phyloP scores from a whole-genome alignment of 1,139 yeast species.

The Groenewaldozyma auringiensis region DNA sequence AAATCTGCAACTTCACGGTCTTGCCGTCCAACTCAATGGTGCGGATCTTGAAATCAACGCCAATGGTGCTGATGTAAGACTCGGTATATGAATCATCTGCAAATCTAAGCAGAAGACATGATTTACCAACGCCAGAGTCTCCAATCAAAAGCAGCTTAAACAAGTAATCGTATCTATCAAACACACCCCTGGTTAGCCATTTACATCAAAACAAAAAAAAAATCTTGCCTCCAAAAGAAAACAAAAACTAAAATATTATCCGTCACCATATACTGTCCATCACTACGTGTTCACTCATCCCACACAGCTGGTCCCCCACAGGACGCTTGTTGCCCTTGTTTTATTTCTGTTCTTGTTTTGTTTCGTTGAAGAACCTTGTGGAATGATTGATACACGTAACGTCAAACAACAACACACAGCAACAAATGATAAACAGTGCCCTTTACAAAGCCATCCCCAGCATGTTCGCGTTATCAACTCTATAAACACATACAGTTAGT shows the following conservation, averaged over 20 bases:
- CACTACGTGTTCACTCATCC: conserved; percentile 2
- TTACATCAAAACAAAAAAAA: neutral
- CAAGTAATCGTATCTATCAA: conserved; percentile 78
- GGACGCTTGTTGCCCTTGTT: no score
- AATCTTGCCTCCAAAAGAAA: neutral
- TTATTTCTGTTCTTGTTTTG: no score
- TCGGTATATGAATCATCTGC: conserved; percentile 98
- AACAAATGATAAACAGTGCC: no score
- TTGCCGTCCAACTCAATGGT: conserved; percentile 95
- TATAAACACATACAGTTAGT: neutral
- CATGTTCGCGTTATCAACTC: neutral
- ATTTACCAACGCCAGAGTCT: conserved; percentile 97
- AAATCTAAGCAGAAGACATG: conserved; percentile 87
- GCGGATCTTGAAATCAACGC: conserved; percentile 96
- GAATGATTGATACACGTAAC: no score
- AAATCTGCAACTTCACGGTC: conserved; percentile 92
- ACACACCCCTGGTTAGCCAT: neutral
- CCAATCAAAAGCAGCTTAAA: conserved; percentile 92
- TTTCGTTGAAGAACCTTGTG: no score
- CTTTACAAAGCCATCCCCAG: no score
- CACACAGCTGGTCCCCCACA: no score
- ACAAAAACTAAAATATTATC: neutral
- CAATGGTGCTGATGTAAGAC: conserved; percentile 94
- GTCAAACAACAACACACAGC: no score
- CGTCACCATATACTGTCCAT: neutral